These are phyloP conservation scores for Talaromyces sp. DNA, from an alignment of 2,329 filamentous ascomycete species.

Conservation along the genomic window DNA sequence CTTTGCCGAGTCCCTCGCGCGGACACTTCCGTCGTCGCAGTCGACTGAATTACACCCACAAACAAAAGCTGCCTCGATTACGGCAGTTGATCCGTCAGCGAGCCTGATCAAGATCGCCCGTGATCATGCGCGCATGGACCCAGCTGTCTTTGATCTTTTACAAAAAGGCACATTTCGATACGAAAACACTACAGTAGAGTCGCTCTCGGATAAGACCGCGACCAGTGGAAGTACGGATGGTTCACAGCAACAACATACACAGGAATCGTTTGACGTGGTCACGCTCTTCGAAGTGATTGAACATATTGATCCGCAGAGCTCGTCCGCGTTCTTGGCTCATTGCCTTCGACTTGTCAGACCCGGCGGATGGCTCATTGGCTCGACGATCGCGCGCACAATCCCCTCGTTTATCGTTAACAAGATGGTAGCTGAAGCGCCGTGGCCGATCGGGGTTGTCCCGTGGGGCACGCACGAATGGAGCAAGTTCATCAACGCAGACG, in stretches of 20 bases:
- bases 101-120: constrained; percentile 58
- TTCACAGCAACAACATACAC: background rate
- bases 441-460: constrained; percentile 68
- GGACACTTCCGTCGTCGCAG: constrained; percentile 27
- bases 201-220: constrained; percentile 39
- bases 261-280: constrained; percentile 64
- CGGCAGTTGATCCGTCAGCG: constrained; percentile 42
- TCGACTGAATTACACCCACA: constrained; percentile 13
- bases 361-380: constrained; percentile 87
- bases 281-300: constrained; percentile 93
- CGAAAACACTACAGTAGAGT: constrained; percentile 71
- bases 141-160: constrained; percentile 49
- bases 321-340: constrained; percentile 59
- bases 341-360: constrained; percentile 65
- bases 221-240: constrained; percentile 11
- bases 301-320: constrained; percentile 71
- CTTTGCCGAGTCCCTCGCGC: constrained; percentile 67
- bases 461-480: constrained; percentile 92
- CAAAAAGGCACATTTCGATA: constrained; percentile 61
- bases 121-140: constrained; percentile 70
- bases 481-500: constrained; percentile 87
- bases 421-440: constrained; percentile 79
- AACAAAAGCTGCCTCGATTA: constrained; percentile 37
- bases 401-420: constrained; percentile 90
- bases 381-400: constrained; percentile 87